Conservation (phyloP, 129 eudicot species). For the Lactuca sativa region DNA sequence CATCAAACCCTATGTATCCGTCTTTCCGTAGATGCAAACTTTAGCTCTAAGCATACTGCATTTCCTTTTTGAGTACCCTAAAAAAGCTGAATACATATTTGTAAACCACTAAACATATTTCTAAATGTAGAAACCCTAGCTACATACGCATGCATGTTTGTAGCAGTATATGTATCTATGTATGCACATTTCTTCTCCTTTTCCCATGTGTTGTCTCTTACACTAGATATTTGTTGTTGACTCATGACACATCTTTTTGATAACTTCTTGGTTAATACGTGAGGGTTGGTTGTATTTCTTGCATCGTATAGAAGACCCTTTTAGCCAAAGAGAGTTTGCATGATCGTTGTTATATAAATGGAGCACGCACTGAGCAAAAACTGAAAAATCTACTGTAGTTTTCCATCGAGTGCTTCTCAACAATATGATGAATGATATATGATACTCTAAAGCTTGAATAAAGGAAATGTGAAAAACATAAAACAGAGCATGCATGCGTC, state of each 20-base stretch:
- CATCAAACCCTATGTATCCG: slow-evolving; percentile 24
- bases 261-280: not conserved
- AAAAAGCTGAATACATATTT: not conserved
- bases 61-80: slow-evolving; percentile 20
- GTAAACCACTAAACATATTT: not conserved
- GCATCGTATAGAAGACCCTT: not conserved
- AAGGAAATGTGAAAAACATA: slow-evolving; percentile 20
- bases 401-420: not conserved
- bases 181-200: not conserved
- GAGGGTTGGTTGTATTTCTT: not conserved
- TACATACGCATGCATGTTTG: not conserved
- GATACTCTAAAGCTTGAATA: not conserved
- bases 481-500: slow-evolving; percentile 29
- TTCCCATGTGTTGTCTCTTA: not conserved
- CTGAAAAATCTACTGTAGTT: not conserved
- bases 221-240: not conserved
- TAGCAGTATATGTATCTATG: not conserved
- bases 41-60: slow-evolving; percentile 38
- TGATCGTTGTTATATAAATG: not conserved
- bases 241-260: not conserved
- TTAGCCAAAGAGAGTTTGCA: too few species aligned
- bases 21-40: slow-evolving; percentile 25
- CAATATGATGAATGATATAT: not conserved
- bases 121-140: slow-evolving; percentile 17
- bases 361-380: not conserved